A percentile compares a stretch with the other conserved stretches of the same genome.
Evolutionary conservation across 257 asterid species (phyloP).

Genomic region (Thymus mandschuricus): DNA sequence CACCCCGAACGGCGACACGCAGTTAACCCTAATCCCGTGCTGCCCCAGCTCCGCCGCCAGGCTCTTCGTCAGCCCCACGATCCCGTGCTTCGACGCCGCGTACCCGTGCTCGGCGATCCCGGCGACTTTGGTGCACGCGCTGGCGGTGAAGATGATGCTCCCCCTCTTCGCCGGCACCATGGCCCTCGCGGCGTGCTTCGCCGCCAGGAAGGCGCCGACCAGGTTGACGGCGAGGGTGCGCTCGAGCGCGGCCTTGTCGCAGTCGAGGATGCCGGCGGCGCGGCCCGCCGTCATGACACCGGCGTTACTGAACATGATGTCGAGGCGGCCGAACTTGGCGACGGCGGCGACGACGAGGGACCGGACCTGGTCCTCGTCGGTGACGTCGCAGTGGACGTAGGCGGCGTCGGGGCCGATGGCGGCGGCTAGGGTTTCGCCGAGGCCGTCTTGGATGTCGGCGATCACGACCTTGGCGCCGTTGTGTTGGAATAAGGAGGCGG

Average conservation of each 20-base stretch:
- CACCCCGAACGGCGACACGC: conserved; percentile 54
- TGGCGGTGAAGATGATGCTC: conserved; percentile 52
- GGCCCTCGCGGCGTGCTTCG: conserved; percentile 60
- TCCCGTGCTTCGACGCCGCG: conserved; percentile 44
- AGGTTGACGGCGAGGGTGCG: conserved; percentile 37
- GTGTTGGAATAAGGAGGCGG: conserved; percentile 38
- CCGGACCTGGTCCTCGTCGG: conserved; percentile 41
- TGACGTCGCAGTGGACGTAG: conserved; percentile 57
- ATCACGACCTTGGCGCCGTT: conserved; percentile 58
- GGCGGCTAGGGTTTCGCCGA: conserved; percentile 38
- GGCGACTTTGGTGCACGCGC: conserved; percentile 42
- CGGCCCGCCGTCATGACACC: conserved; percentile 33
- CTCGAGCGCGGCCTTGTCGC: conserved; percentile 31
- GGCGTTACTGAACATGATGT: conserved; percentile 59
- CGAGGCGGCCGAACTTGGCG: conserved; percentile 45
- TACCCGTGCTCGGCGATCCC: conserved; percentile 42
- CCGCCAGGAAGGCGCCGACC: conserved; percentile 44
- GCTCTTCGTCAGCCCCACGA: conserved; percentile 45
- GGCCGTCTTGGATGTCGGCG: conserved; percentile 54
- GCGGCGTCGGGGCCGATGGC: conserved; percentile 26
- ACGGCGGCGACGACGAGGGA: conserved; percentile 38
- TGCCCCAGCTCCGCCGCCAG: conserved; percentile 50
- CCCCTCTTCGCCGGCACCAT: conserved; percentile 48
- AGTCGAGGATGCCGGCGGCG: conserved; percentile 27
- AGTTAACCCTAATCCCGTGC: conserved; percentile 56